Base-by-base conservation (phyloP, 75 land plant genomes). In the Pseudotsuga menziesii region DNA sequence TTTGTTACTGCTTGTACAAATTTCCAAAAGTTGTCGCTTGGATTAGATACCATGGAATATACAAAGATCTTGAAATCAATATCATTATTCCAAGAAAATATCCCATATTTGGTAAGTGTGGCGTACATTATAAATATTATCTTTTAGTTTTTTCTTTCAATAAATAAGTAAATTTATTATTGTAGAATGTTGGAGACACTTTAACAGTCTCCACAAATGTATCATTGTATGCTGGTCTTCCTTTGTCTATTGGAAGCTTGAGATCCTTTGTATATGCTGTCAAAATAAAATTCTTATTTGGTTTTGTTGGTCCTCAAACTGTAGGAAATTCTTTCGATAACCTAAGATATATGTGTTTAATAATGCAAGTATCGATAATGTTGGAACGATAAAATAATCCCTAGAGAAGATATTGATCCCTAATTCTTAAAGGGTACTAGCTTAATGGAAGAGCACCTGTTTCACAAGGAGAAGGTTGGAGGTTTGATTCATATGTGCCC, bases 381-480 rank as follows among this genome's bases (percentile, higher is more conserved):
- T 97, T 19, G 99, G 99, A 59, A 97, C 99, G 61, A 82, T 97
- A 58, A 88, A n/a, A n/a, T n/a, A n/a, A n/a, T n/a, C n/a, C n/a
- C n/a, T n/a, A n/a, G n/a, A n/a, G n/a, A n/a, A n/a, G n/a, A n/a
- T n/a, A n/a, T n/a, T n/a, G n/a, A n/a, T n/a, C n/a, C n/a, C n/a
- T n/a, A n/a, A n/a, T n/a, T n/a, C n/a, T n/a, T n/a, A n/a, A n/a
- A n/a, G n/a, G n/a, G n/a, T n/a, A n/a, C n/a, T n/a, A n/a, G n/a
- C n/a, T n/a, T n/a, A n/a, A n/a, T n/a, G n/a, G n/a, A n/a, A n/a
- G n/a, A n/a, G n/a, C n/a, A n/a, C n/a, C n/a, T n/a, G n/a, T n/a
- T n/a, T n/a, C n/a, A n/a, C n/a, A n/a, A n/a, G n/a, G n/a, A n/a
- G n/a, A n/a, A n/a, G n/a, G n/a, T n/a, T n/a, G n/a, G n/a, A n/a